phyloP scores from a whole-genome alignment of 306 rosid genomes.

The Begonia fuchsioides region DNA sequence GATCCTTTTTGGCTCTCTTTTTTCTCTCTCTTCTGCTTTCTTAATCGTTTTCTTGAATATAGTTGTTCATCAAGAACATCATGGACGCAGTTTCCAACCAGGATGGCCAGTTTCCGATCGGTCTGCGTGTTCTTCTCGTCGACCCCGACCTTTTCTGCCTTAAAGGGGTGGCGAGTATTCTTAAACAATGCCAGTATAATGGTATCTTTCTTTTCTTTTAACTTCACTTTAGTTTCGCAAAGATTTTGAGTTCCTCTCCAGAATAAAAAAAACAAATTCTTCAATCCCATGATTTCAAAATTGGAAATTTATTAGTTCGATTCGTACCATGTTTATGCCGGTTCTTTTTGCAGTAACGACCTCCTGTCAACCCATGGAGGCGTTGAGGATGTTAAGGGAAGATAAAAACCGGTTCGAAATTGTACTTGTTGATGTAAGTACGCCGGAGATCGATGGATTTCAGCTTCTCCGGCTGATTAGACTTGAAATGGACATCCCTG shows the following conservation, averaged over 20 bases:
- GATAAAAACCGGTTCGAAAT: conserved; percentile 53
- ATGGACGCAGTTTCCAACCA: conserved; percentile 16
- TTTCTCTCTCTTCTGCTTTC: neutral
- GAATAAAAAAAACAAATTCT: too few species aligned
- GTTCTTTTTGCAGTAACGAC: conserved; percentile 42
- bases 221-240: neutral
- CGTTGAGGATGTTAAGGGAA: conserved; percentile 53
- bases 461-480: conserved; percentile 67
- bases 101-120: conserved; percentile 51
- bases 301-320: too few species aligned
- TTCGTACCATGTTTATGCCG: too few species aligned
- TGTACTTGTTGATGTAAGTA: conserved; percentile 65
- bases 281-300: too few species aligned
- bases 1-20: conserved; percentile 2
- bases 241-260: too few species aligned
- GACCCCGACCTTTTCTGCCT: conserved; percentile 64
- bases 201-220: conserved; percentile 27
- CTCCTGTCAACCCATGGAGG: conserved; percentile 41
- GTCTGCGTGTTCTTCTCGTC: conserved; percentile 78
- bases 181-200: conserved; percentile 57
- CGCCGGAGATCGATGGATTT: conserved; percentile 90
- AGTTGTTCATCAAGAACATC: too few species aligned
- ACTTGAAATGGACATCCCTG: conserved; percentile 84
- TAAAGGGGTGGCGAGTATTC: conserved; percentile 44
- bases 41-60: too few species aligned